phyloP scores from a whole-genome alignment of 371 early-diverging fungal species.

The Umbelopsis sp. region DNA sequence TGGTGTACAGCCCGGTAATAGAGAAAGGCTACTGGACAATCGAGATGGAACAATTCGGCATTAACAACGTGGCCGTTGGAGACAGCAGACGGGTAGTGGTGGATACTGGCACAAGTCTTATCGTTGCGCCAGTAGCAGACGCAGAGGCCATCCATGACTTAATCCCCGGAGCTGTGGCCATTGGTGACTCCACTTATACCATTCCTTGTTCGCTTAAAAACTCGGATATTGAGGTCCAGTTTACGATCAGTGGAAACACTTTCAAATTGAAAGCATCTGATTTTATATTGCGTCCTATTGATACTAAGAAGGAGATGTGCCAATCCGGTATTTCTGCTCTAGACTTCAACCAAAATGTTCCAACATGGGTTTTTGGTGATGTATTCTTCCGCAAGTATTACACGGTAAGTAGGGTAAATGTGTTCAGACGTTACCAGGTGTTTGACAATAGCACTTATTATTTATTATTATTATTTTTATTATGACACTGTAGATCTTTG shows the following conservation, averaged over 20 bases:
- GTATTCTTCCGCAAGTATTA: conserved; percentile 77
- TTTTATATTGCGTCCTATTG: conserved; percentile 60
- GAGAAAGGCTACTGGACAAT: conserved; percentile 85
- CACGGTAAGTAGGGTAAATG: conserved; percentile 54
- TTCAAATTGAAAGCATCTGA: conserved; percentile 56
- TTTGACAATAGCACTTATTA: neutral
- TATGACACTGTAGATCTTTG: conserved; percentile 48
- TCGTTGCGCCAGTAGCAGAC: conserved; percentile 67
- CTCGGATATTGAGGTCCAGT: conserved; percentile 44
- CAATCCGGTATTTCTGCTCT: conserved; percentile 70
- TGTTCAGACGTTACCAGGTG: too few species aligned
- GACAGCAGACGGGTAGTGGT: conserved; percentile 49
- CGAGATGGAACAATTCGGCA: conserved; percentile 52
- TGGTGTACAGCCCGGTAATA: conserved; percentile 67
- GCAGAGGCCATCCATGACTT: conserved; percentile 68
- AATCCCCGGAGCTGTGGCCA: conserved; percentile 61
- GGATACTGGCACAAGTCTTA: conserved; percentile 71
- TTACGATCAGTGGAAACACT: conserved; percentile 52
- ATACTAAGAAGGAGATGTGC: conserved; percentile 49
- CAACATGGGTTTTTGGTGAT: conserved; percentile 80
- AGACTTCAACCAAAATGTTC: conserved; percentile 29
- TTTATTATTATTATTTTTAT: neutral
- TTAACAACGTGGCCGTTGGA: conserved; percentile 23
- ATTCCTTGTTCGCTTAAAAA: conserved; percentile 53
- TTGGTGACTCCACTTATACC: conserved; percentile 60